Percentiles rank a stretch among this genome's conserved stretches.
Conservation (phyloP, 2,329 filamentous ascomycete genomes). For the Trichoderma atroviride region DNA sequence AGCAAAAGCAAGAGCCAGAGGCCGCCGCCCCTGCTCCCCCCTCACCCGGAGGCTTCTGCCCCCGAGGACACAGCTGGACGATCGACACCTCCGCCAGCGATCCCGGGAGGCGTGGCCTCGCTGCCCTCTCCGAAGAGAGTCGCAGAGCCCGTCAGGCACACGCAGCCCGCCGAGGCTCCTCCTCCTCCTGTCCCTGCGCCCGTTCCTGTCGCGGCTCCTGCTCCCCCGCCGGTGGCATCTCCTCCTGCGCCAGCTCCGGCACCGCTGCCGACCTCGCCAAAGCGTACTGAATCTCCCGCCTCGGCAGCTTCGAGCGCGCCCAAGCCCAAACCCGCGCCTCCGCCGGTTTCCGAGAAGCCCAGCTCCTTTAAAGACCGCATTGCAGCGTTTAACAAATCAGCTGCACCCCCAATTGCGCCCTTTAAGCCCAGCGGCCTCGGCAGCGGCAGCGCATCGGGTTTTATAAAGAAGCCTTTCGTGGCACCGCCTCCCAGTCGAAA, state of each 20-base stretch:
- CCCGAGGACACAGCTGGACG: conserved; percentile 40
- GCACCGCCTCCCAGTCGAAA: conserved; percentile 91
- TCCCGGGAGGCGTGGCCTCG: conserved; percentile 35
- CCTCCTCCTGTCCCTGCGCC: conserved; percentile 32
- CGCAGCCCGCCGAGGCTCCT: conserved; percentile 42
- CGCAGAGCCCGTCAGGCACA: conserved; percentile 36
- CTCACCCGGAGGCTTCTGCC: conserved; percentile 39
- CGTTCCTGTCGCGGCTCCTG: conserved; percentile 33
- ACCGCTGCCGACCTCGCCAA: conserved; percentile 37
- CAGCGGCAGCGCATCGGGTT: conserved; percentile 59
- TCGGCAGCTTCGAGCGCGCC: conserved; percentile 38
- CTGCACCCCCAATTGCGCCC: conserved; percentile 83
- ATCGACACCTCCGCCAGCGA: conserved; percentile 40
- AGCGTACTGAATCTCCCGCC: conserved; percentile 47
- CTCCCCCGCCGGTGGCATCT: conserved; percentile 28
- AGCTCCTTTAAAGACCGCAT: conserved; percentile 92
- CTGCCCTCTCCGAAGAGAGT: conserved; percentile 41
- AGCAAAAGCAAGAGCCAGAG: conserved; percentile 64
- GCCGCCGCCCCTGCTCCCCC: conserved; percentile 40
- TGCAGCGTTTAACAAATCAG: conserved; percentile 91
- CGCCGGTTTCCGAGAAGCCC: conserved; percentile 75
- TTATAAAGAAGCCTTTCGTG: conserved; percentile 97
- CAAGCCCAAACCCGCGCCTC: conserved; percentile 52
- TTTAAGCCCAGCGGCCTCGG: conserved; percentile 75
- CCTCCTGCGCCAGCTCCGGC: conserved; percentile 33